phyloP scores from a whole-genome alignment of 2,329 filamentous ascomycete genomes.

The Trichophyton schoenleinii region DNA sequence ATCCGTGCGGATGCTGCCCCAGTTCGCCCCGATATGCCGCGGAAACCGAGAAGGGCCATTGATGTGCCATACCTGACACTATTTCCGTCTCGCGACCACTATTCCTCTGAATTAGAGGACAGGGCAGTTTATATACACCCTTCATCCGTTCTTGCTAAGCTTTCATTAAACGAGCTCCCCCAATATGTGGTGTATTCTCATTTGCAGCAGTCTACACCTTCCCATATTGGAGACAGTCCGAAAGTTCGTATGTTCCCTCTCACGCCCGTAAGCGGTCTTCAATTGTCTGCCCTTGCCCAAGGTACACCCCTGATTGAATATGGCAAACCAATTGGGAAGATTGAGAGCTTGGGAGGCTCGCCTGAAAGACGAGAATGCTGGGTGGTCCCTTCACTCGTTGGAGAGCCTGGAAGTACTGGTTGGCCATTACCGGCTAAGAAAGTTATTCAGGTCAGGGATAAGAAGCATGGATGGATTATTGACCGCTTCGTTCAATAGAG shows the following conservation, averaged over 20 bases:
- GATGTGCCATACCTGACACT: conserved; percentile 87
- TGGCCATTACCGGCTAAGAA: conserved; percentile 82
- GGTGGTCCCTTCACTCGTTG: conserved; percentile 67
- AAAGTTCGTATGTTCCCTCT: conserved; percentile 83
- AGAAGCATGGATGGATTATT: conserved; percentile 62
- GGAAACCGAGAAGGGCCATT: conserved; percentile 71
- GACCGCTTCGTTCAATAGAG: conserved; percentile 37
- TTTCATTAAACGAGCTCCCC: conserved; percentile 61
- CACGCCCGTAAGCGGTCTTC: conserved; percentile 61
- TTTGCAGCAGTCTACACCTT: conserved; percentile 56
- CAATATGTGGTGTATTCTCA: conserved; percentile 79
- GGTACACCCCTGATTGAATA: conserved; percentile 74
- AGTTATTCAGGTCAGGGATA: conserved; percentile 64
- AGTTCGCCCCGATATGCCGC: conserved; percentile 50
- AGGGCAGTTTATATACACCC: conserved; percentile 79
- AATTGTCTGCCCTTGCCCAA: conserved; percentile 66
- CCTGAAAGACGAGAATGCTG: conserved; percentile 58
- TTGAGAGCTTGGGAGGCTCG: conserved; percentile 39
- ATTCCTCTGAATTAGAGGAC: conserved; percentile 38
- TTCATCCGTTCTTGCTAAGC: conserved; percentile 61
- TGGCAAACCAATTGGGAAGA: conserved; percentile 84
- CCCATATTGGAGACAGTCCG: conserved; percentile 45
- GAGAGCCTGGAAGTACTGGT: conserved; percentile 53
- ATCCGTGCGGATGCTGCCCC: conserved; percentile 81
- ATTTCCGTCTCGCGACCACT: conserved; percentile 48